These are phyloP conservation scores for Coprinopsis sp. DNA, from an alignment of 768 basidiomycete genomes.

Conservation along the genomic window DNA sequence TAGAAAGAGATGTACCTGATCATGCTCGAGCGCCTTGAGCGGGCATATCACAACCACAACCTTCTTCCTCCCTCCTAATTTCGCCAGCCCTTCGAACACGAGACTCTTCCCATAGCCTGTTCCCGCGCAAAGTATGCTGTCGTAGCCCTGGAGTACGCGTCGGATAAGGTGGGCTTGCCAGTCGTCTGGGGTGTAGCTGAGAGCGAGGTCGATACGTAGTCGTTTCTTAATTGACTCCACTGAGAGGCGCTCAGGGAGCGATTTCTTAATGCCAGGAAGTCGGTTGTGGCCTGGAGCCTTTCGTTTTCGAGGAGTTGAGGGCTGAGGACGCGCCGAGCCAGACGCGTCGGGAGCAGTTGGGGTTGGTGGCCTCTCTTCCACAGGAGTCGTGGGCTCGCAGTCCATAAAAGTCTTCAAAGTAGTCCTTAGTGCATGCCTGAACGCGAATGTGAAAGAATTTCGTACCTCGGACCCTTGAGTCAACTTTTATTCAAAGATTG, in stretches of 20 bases:
- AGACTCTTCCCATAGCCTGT: conserved; percentile 17
- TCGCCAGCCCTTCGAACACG: conserved; percentile 19
- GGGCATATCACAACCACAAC: conserved; percentile 23
- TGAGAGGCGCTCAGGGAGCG: not conserved
- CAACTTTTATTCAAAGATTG: no score
- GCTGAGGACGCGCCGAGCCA: not conserved
- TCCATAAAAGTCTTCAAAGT: no score
- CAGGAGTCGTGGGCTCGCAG: no score
- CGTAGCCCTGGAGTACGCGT: conserved; percentile 16
- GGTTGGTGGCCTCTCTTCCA: not conserved
- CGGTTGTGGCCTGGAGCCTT: not conserved
- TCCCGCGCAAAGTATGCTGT: conserved; percentile 21
- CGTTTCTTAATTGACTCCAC: not conserved
- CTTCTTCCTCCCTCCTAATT: conserved; percentile 13
- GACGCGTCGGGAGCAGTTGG: not conserved
- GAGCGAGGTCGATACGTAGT: not conserved
- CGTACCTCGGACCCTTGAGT: no score
- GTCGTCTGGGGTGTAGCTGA: not conserved
- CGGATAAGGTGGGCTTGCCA: conserved; percentile 2
- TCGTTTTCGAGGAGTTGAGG: not conserved
- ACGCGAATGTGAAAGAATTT: no score
- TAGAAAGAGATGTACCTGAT: conserved; percentile 26
- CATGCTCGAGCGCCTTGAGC: conserved; percentile 24
- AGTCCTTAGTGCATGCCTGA: no score
- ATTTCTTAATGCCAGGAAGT: not conserved